These are phyloP conservation scores for Neolentinus lepideus DNA, from an alignment of 1,284 basidiomycete species.

Conservation along the genomic window DNA sequence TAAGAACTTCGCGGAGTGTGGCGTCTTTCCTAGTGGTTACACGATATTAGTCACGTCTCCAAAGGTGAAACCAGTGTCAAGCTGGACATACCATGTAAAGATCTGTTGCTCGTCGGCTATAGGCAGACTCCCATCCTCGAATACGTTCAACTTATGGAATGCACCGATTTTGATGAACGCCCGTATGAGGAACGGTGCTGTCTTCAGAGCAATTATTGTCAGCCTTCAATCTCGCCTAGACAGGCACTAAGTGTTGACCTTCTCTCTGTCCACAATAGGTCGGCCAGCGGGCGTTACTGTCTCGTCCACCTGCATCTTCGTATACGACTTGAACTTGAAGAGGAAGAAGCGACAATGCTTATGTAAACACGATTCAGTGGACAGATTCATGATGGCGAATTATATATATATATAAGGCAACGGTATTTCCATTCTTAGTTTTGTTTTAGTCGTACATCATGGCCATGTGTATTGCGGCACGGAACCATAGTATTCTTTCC, in stretches of 20 bases:
- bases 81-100: constrained; percentile 62
- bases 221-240: not conserved
- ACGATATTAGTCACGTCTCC: not conserved
- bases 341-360: too few species aligned
- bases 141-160: constrained; percentile 63
- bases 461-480: too few species aligned
- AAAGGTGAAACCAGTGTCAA: not conserved
- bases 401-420: too few species aligned
- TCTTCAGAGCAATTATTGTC: constrained; percentile 31
- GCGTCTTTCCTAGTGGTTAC: constrained; percentile 61
- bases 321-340: too few species aligned
- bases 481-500: too few species aligned
- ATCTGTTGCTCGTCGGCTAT: constrained; percentile 73
- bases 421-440: too few species aligned
- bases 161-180: constrained; percentile 75
- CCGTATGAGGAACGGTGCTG: constrained; percentile 69
- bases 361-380: too few species aligned
- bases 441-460: too few species aligned
- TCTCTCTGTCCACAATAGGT: constrained; percentile 1
- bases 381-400: too few species aligned
- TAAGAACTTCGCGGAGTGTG: constrained; percentile 67
- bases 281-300: not conserved
- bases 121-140: constrained; percentile 68
- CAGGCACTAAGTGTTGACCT: not conserved
- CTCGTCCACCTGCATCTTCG: not conserved